A percentile compares a stretch with the other conserved stretches of the same genome.
Conservation (phyloP, 176 grass and related monocot species). For the Oryza australiensis region DNA sequence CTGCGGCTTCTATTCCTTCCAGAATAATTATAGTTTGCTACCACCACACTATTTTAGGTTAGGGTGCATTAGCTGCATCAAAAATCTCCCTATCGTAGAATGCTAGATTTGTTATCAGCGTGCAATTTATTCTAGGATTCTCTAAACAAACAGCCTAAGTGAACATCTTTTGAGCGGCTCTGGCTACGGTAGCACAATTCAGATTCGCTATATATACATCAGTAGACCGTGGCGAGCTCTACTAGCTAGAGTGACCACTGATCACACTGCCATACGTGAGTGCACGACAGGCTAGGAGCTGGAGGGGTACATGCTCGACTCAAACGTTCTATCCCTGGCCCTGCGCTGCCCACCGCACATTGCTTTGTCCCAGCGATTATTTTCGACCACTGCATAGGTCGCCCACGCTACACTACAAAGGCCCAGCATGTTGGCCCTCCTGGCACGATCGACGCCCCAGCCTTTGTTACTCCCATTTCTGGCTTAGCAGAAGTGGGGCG, state of each 20-base stretch:
- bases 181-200: not conserved
- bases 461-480: not conserved
- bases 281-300: not conserved
- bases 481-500: not conserved
- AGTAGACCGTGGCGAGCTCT: not conserved
- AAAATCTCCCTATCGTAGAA: not conserved
- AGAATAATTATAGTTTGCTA: not conserved
- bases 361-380: not conserved
- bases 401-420: constrained; percentile 36
- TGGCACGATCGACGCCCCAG: not conserved
- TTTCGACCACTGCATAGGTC: not conserved
- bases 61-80: not conserved
- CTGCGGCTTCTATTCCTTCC: not conserved
- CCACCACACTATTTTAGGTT: not conserved
- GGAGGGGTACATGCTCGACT: not conserved
- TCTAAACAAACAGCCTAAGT: not conserved
- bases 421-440: not conserved
- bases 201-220: not conserved
- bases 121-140: not conserved
- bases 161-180: not conserved
- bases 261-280: not conserved
- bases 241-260: not conserved
- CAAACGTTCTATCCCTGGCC: not conserved
- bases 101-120: not conserved
- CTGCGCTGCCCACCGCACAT: not conserved